Percentiles rank a stretch among this genome's conserved stretches.
These are phyloP conservation scores for Musa beccarii DNA, from an alignment of 176 grass and related monocot genomes.

Conservation along the genomic window DNA sequence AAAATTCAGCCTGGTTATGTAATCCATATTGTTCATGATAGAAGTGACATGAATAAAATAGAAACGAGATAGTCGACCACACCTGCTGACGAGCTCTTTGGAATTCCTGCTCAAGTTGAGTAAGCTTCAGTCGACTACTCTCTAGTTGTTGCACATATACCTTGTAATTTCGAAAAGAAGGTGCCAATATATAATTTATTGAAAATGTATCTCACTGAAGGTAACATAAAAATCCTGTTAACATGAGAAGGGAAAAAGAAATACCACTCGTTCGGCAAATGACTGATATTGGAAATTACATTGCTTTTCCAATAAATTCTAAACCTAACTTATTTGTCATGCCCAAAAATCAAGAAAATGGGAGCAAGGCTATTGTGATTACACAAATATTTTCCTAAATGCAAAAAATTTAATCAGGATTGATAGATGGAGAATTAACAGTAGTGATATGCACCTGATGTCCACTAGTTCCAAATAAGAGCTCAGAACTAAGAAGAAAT, in stretches of 20 bases:
- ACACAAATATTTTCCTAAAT: too few relatives aligned
- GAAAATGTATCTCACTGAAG: background rate
- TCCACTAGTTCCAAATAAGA: too few relatives aligned
- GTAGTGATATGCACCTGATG: background rate
- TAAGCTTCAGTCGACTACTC: conserved; percentile 91
- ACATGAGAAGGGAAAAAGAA: background rate
- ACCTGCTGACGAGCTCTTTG: conserved; percentile 80
- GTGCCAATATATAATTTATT: background rate
- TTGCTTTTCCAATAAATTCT: conserved; percentile 3
- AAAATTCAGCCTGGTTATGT: conserved; percentile 12
- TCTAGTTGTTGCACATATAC: conserved; percentile 95
- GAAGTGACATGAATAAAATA: conserved; percentile 9
- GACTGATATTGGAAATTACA: background rate
- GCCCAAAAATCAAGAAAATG: background rate
- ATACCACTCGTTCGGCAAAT: background rate
- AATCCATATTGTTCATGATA: conserved; percentile 11
- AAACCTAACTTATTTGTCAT: background rate
- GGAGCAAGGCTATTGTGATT: background rate
- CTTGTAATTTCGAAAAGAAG: conserved; percentile 26
- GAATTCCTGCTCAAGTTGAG: conserved; percentile 84
- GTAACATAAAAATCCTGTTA: background rate
- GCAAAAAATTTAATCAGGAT: too few relatives aligned
- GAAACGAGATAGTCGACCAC: background rate
- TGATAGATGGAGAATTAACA: background rate
- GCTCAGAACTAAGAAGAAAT: background rate